Conservation (phyloP, 2,329 filamentous ascomycete species). For the Penicillium sp. region DNA sequence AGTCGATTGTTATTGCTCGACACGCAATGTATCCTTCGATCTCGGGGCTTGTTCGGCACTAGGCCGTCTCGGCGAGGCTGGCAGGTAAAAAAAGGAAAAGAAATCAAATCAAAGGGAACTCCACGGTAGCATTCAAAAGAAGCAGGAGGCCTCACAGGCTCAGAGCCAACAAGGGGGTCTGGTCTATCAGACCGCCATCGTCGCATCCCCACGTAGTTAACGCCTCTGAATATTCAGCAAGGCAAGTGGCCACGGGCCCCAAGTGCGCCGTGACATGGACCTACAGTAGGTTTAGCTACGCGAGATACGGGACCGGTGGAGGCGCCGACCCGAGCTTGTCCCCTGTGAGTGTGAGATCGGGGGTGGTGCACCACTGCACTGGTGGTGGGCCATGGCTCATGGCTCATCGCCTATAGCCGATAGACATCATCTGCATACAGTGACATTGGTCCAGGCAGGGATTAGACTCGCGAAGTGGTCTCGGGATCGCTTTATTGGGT, state of each 20-base stretch:
- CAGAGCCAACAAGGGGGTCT: not conserved
- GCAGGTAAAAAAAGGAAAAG: not conserved
- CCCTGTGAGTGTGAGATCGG: not conserved
- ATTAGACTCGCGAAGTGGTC: not conserved
- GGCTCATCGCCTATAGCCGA: not conserved
- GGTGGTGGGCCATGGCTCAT: not conserved
- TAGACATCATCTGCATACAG: not conserved
- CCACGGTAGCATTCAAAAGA: constrained; percentile 10
- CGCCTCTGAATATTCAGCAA: not conserved
- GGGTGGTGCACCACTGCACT: not conserved
- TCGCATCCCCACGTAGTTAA: constrained; percentile 10
- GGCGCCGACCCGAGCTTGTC: not conserved
- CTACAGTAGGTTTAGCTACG: constrained; percentile 21
- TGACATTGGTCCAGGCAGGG: not conserved
- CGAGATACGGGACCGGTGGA: constrained; percentile 19
- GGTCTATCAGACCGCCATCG: constrained; percentile 14
- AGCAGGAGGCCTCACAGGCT: not conserved
- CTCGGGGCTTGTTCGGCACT: not conserved
- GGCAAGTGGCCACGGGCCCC: constrained; percentile 12
- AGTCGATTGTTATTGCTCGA: not conserved
- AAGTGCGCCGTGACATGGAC: constrained; percentile 9
- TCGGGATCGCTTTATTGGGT: not conserved
- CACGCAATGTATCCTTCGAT: not conserved
- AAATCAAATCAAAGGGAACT: not conserved
- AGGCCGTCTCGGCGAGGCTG: not conserved